Conservation (phyloP, 2,329 filamentous ascomycete species). For the Cryphonectria japonica region DNA sequence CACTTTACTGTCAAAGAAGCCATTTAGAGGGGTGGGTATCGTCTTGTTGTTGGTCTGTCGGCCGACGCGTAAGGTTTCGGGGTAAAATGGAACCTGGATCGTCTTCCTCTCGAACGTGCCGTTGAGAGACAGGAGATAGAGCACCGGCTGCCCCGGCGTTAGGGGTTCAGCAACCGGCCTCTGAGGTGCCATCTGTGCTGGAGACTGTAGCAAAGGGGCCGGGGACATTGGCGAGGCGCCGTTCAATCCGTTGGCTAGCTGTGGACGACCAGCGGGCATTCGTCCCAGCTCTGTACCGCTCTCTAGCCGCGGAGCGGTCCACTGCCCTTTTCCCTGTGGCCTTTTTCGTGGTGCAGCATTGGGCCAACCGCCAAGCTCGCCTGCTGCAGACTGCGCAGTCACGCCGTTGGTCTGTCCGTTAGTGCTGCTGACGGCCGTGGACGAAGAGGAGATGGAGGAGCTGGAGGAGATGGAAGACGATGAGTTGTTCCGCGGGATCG, state of each 20-base stretch:
- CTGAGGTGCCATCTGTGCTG: constrained; percentile 45
- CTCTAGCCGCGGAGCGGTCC: constrained; percentile 54
- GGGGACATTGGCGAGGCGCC: constrained; percentile 45
- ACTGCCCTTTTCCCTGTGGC: constrained; percentile 54
- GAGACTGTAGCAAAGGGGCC: constrained; percentile 43
- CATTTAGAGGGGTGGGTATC: constrained; percentile 85
- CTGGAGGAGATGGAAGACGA: constrained; percentile 81
- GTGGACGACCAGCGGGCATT: constrained; percentile 42
- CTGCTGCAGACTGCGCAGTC: constrained; percentile 49
- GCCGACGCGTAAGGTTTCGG: constrained; percentile 93
- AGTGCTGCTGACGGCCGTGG: constrained; percentile 67
- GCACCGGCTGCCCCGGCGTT: constrained; percentile 71
- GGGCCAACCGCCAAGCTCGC: constrained; percentile 56
- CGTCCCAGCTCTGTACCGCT: constrained; percentile 52
- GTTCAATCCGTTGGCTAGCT: constrained; percentile 48
- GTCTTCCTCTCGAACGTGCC: constrained; percentile 97
- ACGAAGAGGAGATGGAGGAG: constrained; percentile 61
- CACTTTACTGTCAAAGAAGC: constrained; percentile 98
- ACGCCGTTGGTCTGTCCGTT: constrained; percentile 64
- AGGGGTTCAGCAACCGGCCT: constrained; percentile 68
- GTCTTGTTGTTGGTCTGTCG: constrained; percentile 98
- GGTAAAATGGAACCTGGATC: constrained; percentile 88
- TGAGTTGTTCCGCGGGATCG: constrained; percentile 83
- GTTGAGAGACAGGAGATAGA: constrained; percentile 88
- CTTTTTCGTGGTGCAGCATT: constrained; percentile 56